Base-by-base conservation (phyloP, 2,329 filamentous ascomycete genomes). In the Parastagonospora nodorum region DNA sequence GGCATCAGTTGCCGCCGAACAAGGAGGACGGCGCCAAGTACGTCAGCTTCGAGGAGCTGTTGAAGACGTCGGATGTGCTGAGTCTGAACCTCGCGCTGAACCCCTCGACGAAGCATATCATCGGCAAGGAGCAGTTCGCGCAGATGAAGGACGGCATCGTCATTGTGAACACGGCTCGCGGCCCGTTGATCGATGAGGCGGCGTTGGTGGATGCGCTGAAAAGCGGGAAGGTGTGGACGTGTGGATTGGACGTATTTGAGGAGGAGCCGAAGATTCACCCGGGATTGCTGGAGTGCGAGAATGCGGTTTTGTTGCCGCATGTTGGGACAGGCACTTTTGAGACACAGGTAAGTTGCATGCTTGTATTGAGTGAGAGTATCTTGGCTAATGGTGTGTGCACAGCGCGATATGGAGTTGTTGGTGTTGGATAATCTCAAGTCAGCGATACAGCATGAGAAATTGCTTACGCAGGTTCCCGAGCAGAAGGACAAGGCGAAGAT, bases 391-490 rank as follows among this genome's bases (percentile, higher is more conserved):
- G 19, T 24, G 5, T 24, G 5, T 24, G 19, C 14, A 16, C 47
- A 75, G 70, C 70, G 78, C 57, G 81, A 84, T 47, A 86, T 85
- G 83, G 83, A 86, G 66, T 62, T 84, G 45, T 64, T 85, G 56
- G 82, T 85, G 14, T 53, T 86, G 64, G 77, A 82, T 29, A 86
- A 86, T 57, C 55, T 87, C 66, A 79, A 79, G 63, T 78, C 73
- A 29, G 83, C 80, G 5, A 76, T 87, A 33, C 78, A 84, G 61
- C 77, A 80, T 51, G 82, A 82, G 4, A 78, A 77, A 51, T 69
- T 87, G 66, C 70, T 86, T 50, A 87, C 84, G n/a, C 77, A 81
- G 53, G 80, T 87, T 35, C 78, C 81, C 4, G 84, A 86, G 70
- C 84, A 87, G 75, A 82, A 80, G 57, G 60, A 62, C 33, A 66